Conservation (phyloP, 2,329 filamentous ascomycete species). For the Aspergillus brasiliensis region DNA sequence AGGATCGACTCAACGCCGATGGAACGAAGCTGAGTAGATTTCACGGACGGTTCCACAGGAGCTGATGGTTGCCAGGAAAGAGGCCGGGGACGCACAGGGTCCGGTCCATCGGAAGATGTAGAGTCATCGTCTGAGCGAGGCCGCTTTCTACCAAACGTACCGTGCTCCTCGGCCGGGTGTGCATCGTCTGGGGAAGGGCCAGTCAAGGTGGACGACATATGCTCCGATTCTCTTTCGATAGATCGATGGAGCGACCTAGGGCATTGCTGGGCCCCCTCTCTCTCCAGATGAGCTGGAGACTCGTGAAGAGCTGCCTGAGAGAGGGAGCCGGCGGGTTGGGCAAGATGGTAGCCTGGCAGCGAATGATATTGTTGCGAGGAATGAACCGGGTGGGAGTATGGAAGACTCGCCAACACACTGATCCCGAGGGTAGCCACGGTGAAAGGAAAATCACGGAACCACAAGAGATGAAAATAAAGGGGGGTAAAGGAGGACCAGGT, state of each 20-base stretch:
- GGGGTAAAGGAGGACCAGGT: not conserved
- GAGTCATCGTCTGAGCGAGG: constrained; percentile 21
- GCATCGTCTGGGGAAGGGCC: constrained; percentile 33
- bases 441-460: constrained; percentile 21
- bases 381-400: constrained; percentile 36
- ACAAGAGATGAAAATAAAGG: constrained; percentile 6
- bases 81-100: constrained; percentile 32
- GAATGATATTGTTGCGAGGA: constrained; percentile 36
- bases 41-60: constrained; percentile 38
- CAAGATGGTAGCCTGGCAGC: constrained; percentile 28
- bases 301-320: constrained; percentile 39
- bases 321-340: constrained; percentile 35
- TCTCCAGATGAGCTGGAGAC: constrained; percentile 37
- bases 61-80: constrained; percentile 41
- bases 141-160: constrained; percentile 27
- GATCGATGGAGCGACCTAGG: constrained; percentile 30
- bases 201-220: constrained; percentile 43
- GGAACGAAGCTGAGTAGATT: constrained; percentile 34
- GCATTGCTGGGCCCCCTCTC: constrained; percentile 45
- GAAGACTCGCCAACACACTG: constrained; percentile 35
- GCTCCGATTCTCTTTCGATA: constrained; percentile 35
- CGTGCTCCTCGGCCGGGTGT: constrained; percentile 23
- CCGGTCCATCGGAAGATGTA: constrained; percentile 23
- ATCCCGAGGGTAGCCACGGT: constrained; percentile 46
- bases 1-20: constrained; percentile 47